A percentile compares a stretch with the other conserved stretches of the same genome.
phyloP scores from a whole-genome alignment of 139 green algal species.

The Ostreobium quekettii region DNA sequence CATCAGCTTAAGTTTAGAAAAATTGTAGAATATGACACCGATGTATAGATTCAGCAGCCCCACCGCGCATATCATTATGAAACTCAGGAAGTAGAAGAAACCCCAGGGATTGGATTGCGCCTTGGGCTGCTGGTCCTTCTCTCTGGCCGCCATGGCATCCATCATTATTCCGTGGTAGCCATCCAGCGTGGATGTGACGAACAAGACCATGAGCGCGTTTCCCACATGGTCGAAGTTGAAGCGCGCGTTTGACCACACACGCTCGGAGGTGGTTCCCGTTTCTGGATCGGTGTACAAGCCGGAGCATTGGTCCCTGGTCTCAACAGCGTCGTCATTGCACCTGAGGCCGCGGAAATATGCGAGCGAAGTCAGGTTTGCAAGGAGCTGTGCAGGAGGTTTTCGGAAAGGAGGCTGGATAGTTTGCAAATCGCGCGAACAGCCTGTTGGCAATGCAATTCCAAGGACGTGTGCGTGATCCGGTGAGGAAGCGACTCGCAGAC shows the following conservation, averaged over 20 bases:
- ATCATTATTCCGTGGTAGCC: conserved; percentile 52
- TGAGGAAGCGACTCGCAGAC: too few species aligned
- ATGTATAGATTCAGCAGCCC: conserved; percentile 78
- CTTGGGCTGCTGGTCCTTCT: conserved; percentile 48
- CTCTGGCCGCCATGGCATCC: conserved; percentile 39
- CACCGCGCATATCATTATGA: conserved; percentile 69
- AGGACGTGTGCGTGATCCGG: too few species aligned
- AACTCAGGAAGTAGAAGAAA: conserved; percentile 65
- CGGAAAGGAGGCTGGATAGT: too few species aligned
- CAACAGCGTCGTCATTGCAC: conserved; percentile 62
- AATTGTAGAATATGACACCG: conserved; percentile 78
- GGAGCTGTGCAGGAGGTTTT: too few species aligned
- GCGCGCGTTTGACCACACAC: conserved; percentile 41
- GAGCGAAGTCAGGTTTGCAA: too few species aligned
- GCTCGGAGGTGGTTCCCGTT: not conserved
- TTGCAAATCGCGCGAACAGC: too few species aligned
- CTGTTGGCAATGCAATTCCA: too few species aligned
- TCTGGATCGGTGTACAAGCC: not conserved
- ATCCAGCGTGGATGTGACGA: conserved; percentile 67
- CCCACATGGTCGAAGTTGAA: conserved; percentile 77
- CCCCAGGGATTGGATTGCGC: conserved; percentile 40
- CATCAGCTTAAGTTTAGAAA: conserved; percentile 56
- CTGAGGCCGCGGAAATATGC: too few species aligned
- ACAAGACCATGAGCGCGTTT: conserved; percentile 53
- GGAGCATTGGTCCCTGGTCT: conserved; percentile 18